These are phyloP conservation scores for Calycina herbarum DNA, from an alignment of 2,329 filamentous ascomycete genomes.

Conservation along the genomic window DNA sequence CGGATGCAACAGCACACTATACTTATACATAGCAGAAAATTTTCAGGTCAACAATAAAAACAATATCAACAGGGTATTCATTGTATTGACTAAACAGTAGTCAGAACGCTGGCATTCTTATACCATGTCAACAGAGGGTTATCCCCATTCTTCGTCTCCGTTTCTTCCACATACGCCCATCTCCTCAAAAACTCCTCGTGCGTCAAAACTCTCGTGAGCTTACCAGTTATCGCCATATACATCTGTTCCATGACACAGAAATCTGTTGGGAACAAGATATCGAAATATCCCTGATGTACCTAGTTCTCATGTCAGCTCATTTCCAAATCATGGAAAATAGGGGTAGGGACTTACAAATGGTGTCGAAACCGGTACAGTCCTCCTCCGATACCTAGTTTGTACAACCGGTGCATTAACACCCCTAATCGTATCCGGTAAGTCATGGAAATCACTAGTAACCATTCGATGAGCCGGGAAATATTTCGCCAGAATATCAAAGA, in stretches of 20 bases:
- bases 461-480: constrained; percentile 91
- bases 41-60: too few species aligned
- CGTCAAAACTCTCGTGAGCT: constrained; percentile 78
- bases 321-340: background rate
- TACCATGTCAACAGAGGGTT: constrained; percentile 93
- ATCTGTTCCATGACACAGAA: constrained; percentile 88
- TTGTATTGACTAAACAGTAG: constrained; percentile 57
- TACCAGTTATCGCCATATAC: constrained; percentile 90
- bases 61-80: background rate
- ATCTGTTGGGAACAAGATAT: constrained; percentile 97
- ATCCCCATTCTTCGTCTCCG: constrained; percentile 84
- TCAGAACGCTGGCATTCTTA: constrained; percentile 90
- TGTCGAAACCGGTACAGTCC: constrained; percentile 85
- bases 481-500: constrained; percentile 85
- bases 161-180: constrained; percentile 91
- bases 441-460: constrained; percentile 87
- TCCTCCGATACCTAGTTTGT: constrained; percentile 86
- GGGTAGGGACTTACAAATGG: constrained; percentile 67
- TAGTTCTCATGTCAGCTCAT: constrained; percentile 38
- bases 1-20: too few species aligned
- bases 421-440: constrained; percentile 75
- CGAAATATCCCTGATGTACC: constrained; percentile 98
- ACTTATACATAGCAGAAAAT: too few species aligned
- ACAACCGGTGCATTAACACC: constrained; percentile 94
- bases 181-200: constrained; percentile 89